These are phyloP conservation scores for Poronia punctata DNA, from an alignment of 495 filamentous ascomycete species.

Conservation along the genomic window DNA sequence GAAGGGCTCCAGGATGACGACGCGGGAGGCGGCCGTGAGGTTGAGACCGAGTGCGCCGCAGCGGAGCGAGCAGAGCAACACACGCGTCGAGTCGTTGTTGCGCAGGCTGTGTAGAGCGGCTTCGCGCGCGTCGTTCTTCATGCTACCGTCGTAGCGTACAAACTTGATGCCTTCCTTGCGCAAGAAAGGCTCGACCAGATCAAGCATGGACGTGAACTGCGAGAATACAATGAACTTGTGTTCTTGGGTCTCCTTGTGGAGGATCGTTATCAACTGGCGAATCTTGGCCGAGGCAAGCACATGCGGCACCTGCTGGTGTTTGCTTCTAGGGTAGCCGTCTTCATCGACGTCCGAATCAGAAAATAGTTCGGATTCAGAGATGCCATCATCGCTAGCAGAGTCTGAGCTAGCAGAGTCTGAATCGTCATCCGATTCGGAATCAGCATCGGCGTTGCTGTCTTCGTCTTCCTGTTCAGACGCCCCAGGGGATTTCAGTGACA, in stretches of 20 bases:
- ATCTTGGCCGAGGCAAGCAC: constrained; percentile 82
- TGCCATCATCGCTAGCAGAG: constrained; percentile 29
- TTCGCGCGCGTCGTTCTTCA: constrained; percentile 90
- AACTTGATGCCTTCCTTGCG: constrained; percentile 61
- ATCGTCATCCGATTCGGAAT: constrained; percentile 25
- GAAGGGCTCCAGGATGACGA: constrained; percentile 94
- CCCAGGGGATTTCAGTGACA: constrained; percentile 16
- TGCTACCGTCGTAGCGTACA: constrained; percentile 89
- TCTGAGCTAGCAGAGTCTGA: constrained; percentile 33
- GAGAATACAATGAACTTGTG: constrained; percentile 99
- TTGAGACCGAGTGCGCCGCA: constrained; percentile 92
- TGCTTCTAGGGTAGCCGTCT: constrained; percentile 8
- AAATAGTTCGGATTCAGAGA: constrained; percentile 34
- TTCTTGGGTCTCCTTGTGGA: constrained; percentile 63
- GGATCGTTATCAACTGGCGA: constrained; percentile 69
- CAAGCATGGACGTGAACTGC: constrained; percentile 73
- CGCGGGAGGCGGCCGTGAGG: constrained; percentile 84
- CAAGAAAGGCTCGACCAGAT: constrained; percentile 91
- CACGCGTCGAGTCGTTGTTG: constrained; percentile 60
- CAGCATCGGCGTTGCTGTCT: constrained; percentile 15
- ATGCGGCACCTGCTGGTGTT: constrained; percentile 29
- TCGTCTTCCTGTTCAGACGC: constrained; percentile 13
- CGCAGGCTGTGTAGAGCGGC: constrained; percentile 65
- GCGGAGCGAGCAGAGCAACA: constrained; percentile 86
- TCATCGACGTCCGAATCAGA: constrained; percentile 35